Evolutionary conservation across 768 basidiomycete species (phyloP).

Genomic region (Lactifluus volemus): DNA sequence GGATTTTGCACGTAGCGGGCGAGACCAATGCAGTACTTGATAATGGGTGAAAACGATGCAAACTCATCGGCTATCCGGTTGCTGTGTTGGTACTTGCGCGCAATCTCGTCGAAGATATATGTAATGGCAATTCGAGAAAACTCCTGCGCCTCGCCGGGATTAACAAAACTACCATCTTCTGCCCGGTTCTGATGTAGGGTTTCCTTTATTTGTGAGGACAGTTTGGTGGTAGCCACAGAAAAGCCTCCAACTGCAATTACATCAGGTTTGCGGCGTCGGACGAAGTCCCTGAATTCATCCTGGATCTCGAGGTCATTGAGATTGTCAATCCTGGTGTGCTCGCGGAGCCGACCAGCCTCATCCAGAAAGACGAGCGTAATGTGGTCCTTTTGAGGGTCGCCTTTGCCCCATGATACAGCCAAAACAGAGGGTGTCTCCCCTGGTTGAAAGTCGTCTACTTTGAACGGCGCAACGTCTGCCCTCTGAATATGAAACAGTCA

Average conservation of each 20-base stretch:
- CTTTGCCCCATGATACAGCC: constrained; percentile 91
- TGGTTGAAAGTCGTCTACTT: constrained; percentile 48
- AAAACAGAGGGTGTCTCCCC: constrained; percentile 76
- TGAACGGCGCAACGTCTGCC: constrained; percentile 73
- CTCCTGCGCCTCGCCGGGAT: constrained; percentile 23
- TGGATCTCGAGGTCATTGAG: constrained; percentile 59
- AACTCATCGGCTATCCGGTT: constrained; percentile 80
- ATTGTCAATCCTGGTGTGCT: constrained; percentile 84
- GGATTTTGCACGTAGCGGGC: constrained; percentile 92
- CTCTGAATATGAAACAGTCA: constrained; percentile 40
- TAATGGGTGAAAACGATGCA: constrained; percentile 61
- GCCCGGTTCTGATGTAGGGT: constrained; percentile 27
- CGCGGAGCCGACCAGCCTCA: constrained; percentile 82
- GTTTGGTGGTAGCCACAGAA: constrained; percentile 67
- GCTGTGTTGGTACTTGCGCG: constrained; percentile 89
- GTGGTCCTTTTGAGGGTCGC: constrained; percentile 86
- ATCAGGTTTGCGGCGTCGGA: constrained; percentile 76
- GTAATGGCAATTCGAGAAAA: constrained; percentile 60
- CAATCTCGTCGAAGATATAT: constrained; percentile 85
- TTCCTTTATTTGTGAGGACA: constrained; percentile 57
- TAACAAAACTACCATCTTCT: constrained; percentile 9
- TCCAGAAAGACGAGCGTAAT: constrained; percentile 82
- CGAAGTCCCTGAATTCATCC: constrained; percentile 73
- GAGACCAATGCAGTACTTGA: constrained; percentile 89
- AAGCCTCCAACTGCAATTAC: constrained; percentile 88